Evolutionary conservation across 2,329 filamentous ascomycete species (phyloP).

Genomic region (Thermothelomyces thermophilus): DNA sequence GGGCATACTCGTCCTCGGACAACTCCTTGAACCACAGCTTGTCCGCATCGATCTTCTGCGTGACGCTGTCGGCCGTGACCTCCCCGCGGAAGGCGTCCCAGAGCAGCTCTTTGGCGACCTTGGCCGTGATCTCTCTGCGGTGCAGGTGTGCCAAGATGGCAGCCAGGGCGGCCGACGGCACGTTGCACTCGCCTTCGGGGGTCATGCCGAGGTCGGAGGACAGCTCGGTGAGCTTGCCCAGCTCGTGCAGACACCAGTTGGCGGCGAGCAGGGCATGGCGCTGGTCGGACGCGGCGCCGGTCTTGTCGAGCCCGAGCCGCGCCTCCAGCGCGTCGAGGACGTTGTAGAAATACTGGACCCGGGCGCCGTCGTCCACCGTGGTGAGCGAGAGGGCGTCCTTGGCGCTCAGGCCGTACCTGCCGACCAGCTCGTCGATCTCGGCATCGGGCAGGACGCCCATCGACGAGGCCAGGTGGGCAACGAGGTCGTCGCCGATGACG

Average conservation of each 20-base stretch:
- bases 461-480: constrained; percentile 54
- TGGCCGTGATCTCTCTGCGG: constrained; percentile 45
- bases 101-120: constrained; percentile 53
- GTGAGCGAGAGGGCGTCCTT: constrained; percentile 82
- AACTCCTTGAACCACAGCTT: constrained; percentile 52
- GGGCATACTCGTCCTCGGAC: constrained; percentile 39
- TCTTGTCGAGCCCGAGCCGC: constrained; percentile 13
- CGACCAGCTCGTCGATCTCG: constrained; percentile 56
- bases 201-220: constrained; percentile 31
- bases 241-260: constrained; percentile 69
- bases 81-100: constrained; percentile 45
- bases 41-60: constrained; percentile 39
- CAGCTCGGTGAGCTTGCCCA: constrained; percentile 60
- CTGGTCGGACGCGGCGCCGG: constrained; percentile 18
- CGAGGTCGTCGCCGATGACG: constrained; percentile 63
- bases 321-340: constrained; percentile 47
- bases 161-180: constrained; percentile 42
- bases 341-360: constrained; percentile 74
- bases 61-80: constrained; percentile 33
- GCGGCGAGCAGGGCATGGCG: constrained; percentile 42
- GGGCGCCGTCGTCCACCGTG: constrained; percentile 67
- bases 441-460: constrained; percentile 68
- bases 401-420: constrained; percentile 59
- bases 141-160: constrained; percentile 46
- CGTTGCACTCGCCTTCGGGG: constrained; percentile 41